Evolutionary conservation across 2,329 filamentous ascomycete species (phyloP), one percentile per base, ranked within the genome.

Genomic region (Ophidiomyces ophidiicola): DNA sequence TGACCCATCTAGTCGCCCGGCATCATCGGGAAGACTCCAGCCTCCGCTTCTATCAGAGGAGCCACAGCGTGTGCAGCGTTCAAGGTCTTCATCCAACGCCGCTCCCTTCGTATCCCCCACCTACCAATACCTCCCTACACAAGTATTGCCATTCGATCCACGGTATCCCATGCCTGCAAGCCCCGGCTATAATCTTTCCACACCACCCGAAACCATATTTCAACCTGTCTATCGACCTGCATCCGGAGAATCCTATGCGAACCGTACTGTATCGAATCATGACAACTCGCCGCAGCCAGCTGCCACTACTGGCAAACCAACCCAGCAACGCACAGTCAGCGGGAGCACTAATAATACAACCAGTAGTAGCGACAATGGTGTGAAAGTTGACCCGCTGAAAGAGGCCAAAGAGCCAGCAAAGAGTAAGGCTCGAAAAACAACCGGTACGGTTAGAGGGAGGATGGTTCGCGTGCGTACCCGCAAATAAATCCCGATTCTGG

Each of bases 31-130:
- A 8, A 54, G 55, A 33, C 58, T 56, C 6, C 50, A 56, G 17
- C 42, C 55, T 21, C 50, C 48, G 48, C 62, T 66, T 12, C 55
- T 70, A 17, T 64, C 65, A 20, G 67, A 72, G 39, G 71, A 72
- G 45, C 58, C 57, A 1, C 61, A 64, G 34, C 67, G 61, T 64
- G 60, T 54, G 29, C 57, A 57, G 49, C 60, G 67, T 41, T 55
- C 50, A 41, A 64, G 53, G 36, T 61, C 57, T 18, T 53, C 51
- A 46, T 65, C 54, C 12, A 54, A 46, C 35, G 44, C 50, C 14
- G 48, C 51, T 14, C 30, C 44, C 4, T 10, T 46, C 20, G 48
- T 37, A 8, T 43, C 44, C 37, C 33, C 46, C n/a, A 33, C 34
- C n/a, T 42, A 32, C 19, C 42, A 40, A 31, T 43, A 40, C 20